Percentiles rank a stretch among this genome's conserved stretches.
phyloP scores from a whole-genome alignment of 2,329 filamentous ascomycete genomes.

The Helotiales sp. region DNA sequence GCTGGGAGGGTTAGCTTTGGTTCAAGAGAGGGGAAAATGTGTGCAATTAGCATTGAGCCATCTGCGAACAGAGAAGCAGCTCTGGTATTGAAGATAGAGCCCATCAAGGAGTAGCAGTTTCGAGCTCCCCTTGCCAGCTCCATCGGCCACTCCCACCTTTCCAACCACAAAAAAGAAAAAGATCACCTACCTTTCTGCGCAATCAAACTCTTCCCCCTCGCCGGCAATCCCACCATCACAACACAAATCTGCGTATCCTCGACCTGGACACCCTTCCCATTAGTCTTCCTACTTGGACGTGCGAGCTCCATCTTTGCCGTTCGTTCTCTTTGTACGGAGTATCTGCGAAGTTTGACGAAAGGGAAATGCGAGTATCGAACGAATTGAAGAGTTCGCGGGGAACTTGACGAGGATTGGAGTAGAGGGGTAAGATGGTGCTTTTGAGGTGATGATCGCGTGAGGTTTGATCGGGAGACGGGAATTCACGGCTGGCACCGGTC shows the following conservation, averaged over 20 bases:
- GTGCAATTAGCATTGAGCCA: background rate
- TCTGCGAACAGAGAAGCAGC: background rate
- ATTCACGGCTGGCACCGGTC: conserved; percentile 27
- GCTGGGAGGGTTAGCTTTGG: conserved; percentile 55
- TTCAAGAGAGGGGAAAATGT: background rate
- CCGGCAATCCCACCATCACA: conserved; percentile 97
- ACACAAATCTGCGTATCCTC: conserved; percentile 98
- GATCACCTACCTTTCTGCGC: conserved; percentile 86
- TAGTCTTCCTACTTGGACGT: conserved; percentile 48
- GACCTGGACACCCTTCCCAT: conserved; percentile 79
- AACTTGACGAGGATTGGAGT: background rate
- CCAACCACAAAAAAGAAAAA: background rate
- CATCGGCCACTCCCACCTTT: background rate
- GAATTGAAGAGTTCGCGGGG: conserved; percentile 1
- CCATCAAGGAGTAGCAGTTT: background rate
- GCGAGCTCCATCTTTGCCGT: conserved; percentile 32
- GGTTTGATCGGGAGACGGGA: conserved; percentile 26
- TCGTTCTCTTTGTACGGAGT: too few relatives aligned
- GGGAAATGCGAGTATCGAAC: conserved; percentile 10
- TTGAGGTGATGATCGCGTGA: conserved; percentile 35
- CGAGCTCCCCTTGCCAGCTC: background rate
- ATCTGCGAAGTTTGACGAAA: background rate
- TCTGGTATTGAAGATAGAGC: background rate
- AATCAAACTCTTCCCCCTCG: conserved; percentile 95
- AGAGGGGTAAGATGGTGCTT: background rate